Percentiles rank a stretch among this genome's conserved stretches.
Evolutionary conservation across 106 monocot genomes (phyloP).

Genomic region (Agapanthus africanus): DNA sequence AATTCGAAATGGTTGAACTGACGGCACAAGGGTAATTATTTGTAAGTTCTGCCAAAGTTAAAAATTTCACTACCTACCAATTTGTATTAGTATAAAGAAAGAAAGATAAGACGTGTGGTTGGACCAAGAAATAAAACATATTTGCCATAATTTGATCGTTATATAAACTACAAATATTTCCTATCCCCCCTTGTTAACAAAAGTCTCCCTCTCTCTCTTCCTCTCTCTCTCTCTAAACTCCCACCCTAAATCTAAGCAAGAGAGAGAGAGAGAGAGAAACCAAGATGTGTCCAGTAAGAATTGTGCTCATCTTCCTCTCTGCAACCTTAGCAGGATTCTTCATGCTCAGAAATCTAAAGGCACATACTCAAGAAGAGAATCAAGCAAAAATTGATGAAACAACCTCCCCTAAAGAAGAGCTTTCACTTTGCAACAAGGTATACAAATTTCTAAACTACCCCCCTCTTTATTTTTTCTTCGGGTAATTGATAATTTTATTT

Average conservation of each 20-base stretch:
- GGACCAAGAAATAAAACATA: not conserved
- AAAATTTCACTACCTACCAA: too few relatives aligned
- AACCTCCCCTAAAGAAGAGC: conserved; percentile 1
- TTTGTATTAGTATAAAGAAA: too few relatives aligned
- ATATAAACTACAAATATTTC: not conserved
- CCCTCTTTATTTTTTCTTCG: not conserved
- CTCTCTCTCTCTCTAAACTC: too few relatives aligned
- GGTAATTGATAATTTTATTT: not conserved
- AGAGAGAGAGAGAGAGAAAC: not conserved
- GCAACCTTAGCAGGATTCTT: conserved; percentile 53
- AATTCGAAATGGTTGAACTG: too few relatives aligned
- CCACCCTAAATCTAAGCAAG: not conserved
- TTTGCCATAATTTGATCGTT: not conserved
- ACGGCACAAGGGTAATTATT: too few relatives aligned
- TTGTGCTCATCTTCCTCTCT: conserved; percentile 46
- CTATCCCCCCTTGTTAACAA: not conserved
- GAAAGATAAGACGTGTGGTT: not conserved
- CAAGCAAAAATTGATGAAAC: not conserved
- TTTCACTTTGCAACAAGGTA: conserved; percentile 11
- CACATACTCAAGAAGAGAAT: conserved; percentile 6
- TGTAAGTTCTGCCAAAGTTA: too few relatives aligned
- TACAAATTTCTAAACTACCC: not conserved
- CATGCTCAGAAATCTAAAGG: conserved; percentile 25
- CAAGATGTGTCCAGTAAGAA: conserved; percentile 42
- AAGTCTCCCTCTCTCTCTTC: not conserved